Evolutionary conservation across 73 alveolate genomes (phyloP), one percentile per base, ranked within the genome.

Genomic region (Paramecium caudatum): DNA sequence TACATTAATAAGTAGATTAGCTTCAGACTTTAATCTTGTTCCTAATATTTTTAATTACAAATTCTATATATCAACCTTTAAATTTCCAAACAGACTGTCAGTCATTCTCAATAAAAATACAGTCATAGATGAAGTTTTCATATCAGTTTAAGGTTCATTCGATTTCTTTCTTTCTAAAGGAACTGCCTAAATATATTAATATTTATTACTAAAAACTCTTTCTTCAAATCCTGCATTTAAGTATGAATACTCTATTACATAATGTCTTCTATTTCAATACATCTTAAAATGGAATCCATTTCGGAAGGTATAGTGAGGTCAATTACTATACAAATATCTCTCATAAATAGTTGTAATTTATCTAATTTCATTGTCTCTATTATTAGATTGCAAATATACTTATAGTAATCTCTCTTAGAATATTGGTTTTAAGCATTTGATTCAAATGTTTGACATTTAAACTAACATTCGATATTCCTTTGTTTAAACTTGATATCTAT

Each of bases 281-380:
- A 55, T 55, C 30, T 43, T 27, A 55, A 55, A 1, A 55, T 43
- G 23, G 23, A 37, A 9, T 55, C 80, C 0, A 27, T 27, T 55
- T 55, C 2, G 30, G 30, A 12, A 2, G 23, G 13, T 10, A 43
- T 23, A 15, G 23, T 55, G 4, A 55, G 12, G 30, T 55, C 80
- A 27, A 55, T 27, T 23, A 21, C 21, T 55, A 55, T 1, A 3
- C 30, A 37, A 27, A 55, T 43, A 55, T 55, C 80, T 10, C 8
- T 23, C 80, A 55, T 19, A 10, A 27, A 55, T 55, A 55, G 30
- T 23, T 55, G 46, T 9, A 55, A 23, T 10, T 55, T 55, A 10
- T 55, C 80, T 10, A 55, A 43, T 55, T 55, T 55, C 30, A 55
- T 55, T 27, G 30, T 27, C 30, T 55, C 80, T 55, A 55, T 55